These are phyloP conservation scores for Sungouiella blattae DNA, from an alignment of 805 yeast genomes.

Conservation along the genomic window DNA sequence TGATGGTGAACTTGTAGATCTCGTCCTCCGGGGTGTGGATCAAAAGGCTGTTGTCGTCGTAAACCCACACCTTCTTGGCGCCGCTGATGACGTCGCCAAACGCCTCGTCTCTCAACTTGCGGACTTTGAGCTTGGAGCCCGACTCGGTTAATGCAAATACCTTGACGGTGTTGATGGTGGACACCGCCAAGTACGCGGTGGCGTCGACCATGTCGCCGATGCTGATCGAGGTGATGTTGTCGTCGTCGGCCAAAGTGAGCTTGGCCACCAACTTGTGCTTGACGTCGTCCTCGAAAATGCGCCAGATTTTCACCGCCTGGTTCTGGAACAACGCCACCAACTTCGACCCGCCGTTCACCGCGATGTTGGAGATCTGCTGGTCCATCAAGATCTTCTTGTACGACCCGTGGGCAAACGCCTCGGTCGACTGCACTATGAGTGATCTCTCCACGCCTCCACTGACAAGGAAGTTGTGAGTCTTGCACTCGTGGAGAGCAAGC, in stretches of 20 bases:
- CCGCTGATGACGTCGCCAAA: constrained; percentile 48
- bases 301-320: constrained; percentile 80
- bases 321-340: constrained; percentile 77
- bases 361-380: constrained; percentile 53
- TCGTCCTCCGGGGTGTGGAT: constrained; percentile 63
- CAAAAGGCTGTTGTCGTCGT: constrained; percentile 42
- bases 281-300: constrained; percentile 36
- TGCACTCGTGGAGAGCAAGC: constrained; percentile 66
- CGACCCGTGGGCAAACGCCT: constrained; percentile 66
- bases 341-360: constrained; percentile 45
- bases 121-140: constrained; percentile 40
- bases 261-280: constrained; percentile 62
- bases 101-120: constrained; percentile 47
- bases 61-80: constrained; percentile 51
- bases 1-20: constrained; percentile 39
- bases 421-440: constrained; percentile 61
- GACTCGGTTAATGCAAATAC: constrained; percentile 57
- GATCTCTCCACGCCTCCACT: constrained; percentile 83
- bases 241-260: constrained; percentile 67
- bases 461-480: constrained; percentile 61
- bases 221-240: constrained; percentile 67
- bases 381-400: constrained; percentile 66
- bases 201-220: constrained; percentile 47
- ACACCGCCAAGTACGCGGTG: constrained; percentile 66
- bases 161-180: constrained; percentile 65